Base-by-base conservation (phyloP, 2,329 filamentous ascomycete species). In the Penicillium sp. region DNA sequence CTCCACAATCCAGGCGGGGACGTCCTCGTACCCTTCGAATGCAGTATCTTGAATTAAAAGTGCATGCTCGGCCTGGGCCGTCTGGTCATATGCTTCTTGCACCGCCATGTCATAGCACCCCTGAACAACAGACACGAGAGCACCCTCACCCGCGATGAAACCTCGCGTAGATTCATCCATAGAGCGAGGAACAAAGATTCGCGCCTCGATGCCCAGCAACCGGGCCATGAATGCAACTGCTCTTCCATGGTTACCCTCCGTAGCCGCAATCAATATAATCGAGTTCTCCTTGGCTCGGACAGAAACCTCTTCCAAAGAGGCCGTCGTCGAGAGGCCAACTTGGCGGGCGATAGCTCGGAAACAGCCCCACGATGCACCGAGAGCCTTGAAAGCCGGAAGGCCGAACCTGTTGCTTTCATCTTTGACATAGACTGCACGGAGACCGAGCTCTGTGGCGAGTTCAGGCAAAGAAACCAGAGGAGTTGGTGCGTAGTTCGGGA, bases 241-340 rank as follows among this genome's bases (percentile, higher is more conserved):
- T 2, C 88, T 76, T 0, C 89, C 89, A 75, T 88, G 87, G 57
- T 92, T 92, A 0, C 89, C 89, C 44, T 90, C 88, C 0, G 87
- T 90, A 1, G 85, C 84, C 0, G 87, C 83, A 36, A 85, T 79
- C 0, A 89, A 65, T 0, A 63, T 71, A 18, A 83, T 58, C 0
- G 63, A 59, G 0, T 62, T 61, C 1, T 60, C 50, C 30, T 61
- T 62, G 0, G 74, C 66, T 1, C 64, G 63, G 0, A 57, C 42
- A 2, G 72, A 71, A 1, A 86, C 58, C 0, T 76, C 69, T 0
- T 76, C 69, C 0, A 86, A 62, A 3, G 71, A 64, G 0, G 76
- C 65, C 1, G 74, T 72, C 0, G 74, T 56, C 0, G 76, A 67
- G 0, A 84, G 68, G 2, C 64, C 67, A 0, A 84, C 68, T 7